A percentile compares a stretch with the other conserved stretches of the same genome.
phyloP scores from a whole-genome alignment of 805 yeast genomes.

The Wickerhamomyces ciferrii region DNA sequence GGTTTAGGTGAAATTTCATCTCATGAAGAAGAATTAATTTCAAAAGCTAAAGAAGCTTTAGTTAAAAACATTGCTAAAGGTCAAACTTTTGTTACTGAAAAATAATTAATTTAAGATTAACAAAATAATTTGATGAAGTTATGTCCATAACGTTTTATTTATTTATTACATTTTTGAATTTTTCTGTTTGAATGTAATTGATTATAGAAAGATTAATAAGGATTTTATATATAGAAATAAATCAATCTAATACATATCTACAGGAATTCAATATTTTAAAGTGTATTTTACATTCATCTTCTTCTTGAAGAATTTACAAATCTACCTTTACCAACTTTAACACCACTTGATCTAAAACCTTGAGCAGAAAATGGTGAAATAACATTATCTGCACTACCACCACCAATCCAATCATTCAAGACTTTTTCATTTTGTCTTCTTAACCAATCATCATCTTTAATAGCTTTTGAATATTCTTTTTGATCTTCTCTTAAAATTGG shows the following conservation, averaged over 20 bases:
- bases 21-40: slow-evolving; percentile 82
- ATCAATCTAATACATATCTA: no score
- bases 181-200: no score
- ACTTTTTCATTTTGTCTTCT: slow-evolving; percentile 81
- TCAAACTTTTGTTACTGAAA: slow-evolving; percentile 72
- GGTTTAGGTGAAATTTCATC: slow-evolving; percentile 64
- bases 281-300: slow-evolving; percentile 1
- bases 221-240: background rate
- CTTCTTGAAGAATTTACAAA: slow-evolving; percentile 63
- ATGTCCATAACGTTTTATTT: background rate
- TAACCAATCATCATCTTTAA: slow-evolving; percentile 86
- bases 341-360: slow-evolving; percentile 59
- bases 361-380: slow-evolving; percentile 81
- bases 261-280: background rate
- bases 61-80: slow-evolving; percentile 93
- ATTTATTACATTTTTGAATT: no score
- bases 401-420: slow-evolving; percentile 86
- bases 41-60: slow-evolving; percentile 82
- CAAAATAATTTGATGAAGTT: background rate
- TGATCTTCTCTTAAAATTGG: slow-evolving; percentile 86
- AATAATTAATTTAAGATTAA: slow-evolving; percentile 41
- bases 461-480: slow-evolving; percentile 83
- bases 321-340: slow-evolving; percentile 82
- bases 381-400: slow-evolving; percentile 84
- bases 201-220: no score